Base-by-base conservation (phyloP, 345 rosid species). In the Combretum micranthum region DNA sequence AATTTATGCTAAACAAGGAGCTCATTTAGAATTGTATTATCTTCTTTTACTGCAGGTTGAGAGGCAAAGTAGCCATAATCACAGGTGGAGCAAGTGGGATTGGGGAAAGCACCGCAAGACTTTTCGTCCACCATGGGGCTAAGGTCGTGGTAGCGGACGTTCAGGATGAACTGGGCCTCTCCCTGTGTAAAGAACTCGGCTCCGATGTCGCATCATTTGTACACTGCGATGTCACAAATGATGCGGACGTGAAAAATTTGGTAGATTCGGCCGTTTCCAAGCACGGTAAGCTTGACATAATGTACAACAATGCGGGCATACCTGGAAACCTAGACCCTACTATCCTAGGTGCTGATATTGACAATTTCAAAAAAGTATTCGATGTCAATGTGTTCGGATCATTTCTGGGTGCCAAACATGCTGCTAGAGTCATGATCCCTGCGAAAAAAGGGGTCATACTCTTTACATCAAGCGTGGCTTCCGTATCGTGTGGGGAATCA, bases 241-340 rank as follows among this genome's bases (percentile, higher is more conserved):
- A 75, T 4, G 22, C 22, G 0, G 76, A 72, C 14, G 80, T 75
- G 2, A 44, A 63, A 56, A 65, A 73, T 0, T 70, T 55, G 0
- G 76, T 72, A 1, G 69, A 79, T 49, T 6, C 59, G 0, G 62
- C 76, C 1, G 58, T 79, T 8, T 63, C 76, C 61, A 62, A 52
- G 56, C 57, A 67, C 39, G 80, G 76, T 3, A 72, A 75, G 65
- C 71, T 79, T 1, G 80, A 79, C 73, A 65, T 75, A 50, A 67
- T 79, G 76, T 70, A 61, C 72, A 79, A 70, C 65, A 79, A 75
- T 7, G 78, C 83, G 9, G 80, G 83, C 55, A 67, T 79, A 49
- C 0, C 44, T 11, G 76, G 78, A 21, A 55, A 67, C 23, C 0
- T 47, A 4, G 65, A 69, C 17, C 62, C 68, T 2, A 50, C 66